Evolutionary conservation across 2,329 filamentous ascomycete species (phyloP).

Genomic region (Tolypocladium guangdongense): DNA sequence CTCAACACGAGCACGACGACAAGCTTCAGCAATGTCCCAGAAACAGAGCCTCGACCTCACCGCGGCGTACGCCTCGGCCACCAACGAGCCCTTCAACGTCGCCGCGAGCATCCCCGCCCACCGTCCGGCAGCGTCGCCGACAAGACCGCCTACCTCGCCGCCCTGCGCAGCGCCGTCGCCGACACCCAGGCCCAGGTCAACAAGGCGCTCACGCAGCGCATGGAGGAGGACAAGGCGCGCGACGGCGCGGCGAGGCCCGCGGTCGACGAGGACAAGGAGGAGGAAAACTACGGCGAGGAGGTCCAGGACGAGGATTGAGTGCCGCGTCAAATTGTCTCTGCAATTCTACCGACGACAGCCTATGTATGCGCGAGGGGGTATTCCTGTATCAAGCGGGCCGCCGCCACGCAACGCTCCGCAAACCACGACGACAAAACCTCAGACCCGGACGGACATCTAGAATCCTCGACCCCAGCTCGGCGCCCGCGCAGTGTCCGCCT

Average conservation of each 20-base stretch:
- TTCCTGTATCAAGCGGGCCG: conserved; percentile 14
- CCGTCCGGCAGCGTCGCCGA: conserved; percentile 26
- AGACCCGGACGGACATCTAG: conserved; percentile 12
- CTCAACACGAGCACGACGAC: too few species aligned
- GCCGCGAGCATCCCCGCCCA: conserved; percentile 23
- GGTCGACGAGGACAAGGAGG: conserved; percentile 47
- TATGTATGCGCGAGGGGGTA: conserved; percentile 10
- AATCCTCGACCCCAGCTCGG: conserved; percentile 27
- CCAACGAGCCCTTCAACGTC: conserved; percentile 35
- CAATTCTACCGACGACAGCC: background rate
- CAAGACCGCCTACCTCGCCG: conserved; percentile 48
- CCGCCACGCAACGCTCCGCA: conserved; percentile 9
- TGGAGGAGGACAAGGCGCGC: conserved; percentile 59
- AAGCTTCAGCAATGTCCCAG: conserved; percentile 1
- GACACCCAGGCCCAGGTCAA: conserved; percentile 59
- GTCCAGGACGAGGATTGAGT: conserved; percentile 51
- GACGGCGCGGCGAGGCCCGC: conserved; percentile 21
- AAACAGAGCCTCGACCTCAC: conserved; percentile 18
- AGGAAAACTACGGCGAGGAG: conserved; percentile 81
- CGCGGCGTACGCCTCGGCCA: conserved; percentile 43
- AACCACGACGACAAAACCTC: conserved; percentile 4
- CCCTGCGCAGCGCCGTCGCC: conserved; percentile 45
- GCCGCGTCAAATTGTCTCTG: background rate
- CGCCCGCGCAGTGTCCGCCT: conserved; percentile 19
- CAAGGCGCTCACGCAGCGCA: conserved; percentile 57